These are phyloP conservation scores for Oryza coarctata DNA, from an alignment of 176 grass and related monocot genomes.

Conservation along the genomic window DNA sequence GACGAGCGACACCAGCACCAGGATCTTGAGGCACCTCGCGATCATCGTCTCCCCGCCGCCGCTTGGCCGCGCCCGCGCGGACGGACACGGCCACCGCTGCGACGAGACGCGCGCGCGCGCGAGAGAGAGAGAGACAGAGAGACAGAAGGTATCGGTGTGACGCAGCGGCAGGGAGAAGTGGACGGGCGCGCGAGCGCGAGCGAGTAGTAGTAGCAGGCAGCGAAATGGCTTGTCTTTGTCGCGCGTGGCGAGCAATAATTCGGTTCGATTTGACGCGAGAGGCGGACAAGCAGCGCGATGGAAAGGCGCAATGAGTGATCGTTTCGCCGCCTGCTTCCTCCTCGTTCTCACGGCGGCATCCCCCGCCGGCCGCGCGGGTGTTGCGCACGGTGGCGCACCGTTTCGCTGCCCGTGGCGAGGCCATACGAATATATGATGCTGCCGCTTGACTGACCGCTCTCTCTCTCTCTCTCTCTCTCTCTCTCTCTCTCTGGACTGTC, in stretches of 20 bases:
- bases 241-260: not conserved
- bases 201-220: not conserved
- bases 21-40: constrained; percentile 47
- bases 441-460: constrained; percentile 21
- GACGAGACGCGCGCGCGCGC: no score
- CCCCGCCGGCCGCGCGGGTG: no score
- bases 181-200: not conserved
- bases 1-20: constrained; percentile 41
- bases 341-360: no score
- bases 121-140: no score
- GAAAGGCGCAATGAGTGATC: constrained; percentile 33
- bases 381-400: no score
- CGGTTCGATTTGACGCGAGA: constrained; percentile 39
- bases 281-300: not conserved
- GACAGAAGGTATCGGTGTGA: no score
- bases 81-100: no score
- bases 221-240: not conserved
- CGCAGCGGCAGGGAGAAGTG: not conserved
- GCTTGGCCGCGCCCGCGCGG: no score
- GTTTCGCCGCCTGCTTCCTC: not conserved
- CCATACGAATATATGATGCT: constrained; percentile 11
- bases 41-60: constrained; percentile 7
- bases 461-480: not conserved
- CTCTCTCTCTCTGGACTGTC: no score
- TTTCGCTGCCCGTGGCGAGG: not conserved